Evolutionary conservation across 768 basidiomycete genomes (phyloP).

Genomic region (Tremella mesenterica): DNA sequence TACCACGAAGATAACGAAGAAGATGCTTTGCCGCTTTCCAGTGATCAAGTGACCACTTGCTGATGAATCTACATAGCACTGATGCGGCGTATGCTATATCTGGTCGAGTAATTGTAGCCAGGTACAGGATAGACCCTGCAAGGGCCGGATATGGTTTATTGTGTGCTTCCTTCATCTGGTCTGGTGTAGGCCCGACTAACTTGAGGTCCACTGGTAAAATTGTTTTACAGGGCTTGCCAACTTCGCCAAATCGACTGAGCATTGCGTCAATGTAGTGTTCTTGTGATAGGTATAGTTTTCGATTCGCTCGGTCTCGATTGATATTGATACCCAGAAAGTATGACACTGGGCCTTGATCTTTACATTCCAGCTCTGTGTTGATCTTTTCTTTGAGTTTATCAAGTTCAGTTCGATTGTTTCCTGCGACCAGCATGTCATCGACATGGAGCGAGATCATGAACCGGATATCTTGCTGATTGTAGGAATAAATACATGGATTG

Average conservation of each 20-base stretch:
- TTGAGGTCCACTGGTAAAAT: conserved; percentile 4
- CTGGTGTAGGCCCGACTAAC: neutral
- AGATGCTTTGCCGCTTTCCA: conserved; percentile 10
- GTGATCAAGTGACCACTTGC: conserved; percentile 6
- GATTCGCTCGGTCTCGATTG: neutral
- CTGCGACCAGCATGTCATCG: conserved; percentile 16
- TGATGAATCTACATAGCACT: conserved; percentile 4
- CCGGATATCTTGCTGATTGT: neutral
- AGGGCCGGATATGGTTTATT: conserved; percentile 6
- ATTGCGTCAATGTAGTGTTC: conserved; percentile 12
- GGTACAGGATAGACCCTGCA: conserved; percentile 12
- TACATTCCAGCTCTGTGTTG: conserved; percentile 9
- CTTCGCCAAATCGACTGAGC: neutral
- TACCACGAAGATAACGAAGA: conserved; percentile 23
- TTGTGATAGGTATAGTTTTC: conserved; percentile 6
- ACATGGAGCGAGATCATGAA: conserved; percentile 9
- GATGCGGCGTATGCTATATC: conserved; percentile 9
- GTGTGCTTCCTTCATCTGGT: neutral
- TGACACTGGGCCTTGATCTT: conserved; percentile 1
- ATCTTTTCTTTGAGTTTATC: conserved; percentile 3
- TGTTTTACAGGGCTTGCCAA: too few species aligned
- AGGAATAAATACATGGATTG: conserved; percentile 11
- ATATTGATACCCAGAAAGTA: conserved; percentile 11
- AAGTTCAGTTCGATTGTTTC: conserved; percentile 4
- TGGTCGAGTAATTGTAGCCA: conserved; percentile 10